These are phyloP conservation scores for Plenodomus biglobosus DNA, from an alignment of 2,329 filamentous ascomycete species.

Conservation along the genomic window DNA sequence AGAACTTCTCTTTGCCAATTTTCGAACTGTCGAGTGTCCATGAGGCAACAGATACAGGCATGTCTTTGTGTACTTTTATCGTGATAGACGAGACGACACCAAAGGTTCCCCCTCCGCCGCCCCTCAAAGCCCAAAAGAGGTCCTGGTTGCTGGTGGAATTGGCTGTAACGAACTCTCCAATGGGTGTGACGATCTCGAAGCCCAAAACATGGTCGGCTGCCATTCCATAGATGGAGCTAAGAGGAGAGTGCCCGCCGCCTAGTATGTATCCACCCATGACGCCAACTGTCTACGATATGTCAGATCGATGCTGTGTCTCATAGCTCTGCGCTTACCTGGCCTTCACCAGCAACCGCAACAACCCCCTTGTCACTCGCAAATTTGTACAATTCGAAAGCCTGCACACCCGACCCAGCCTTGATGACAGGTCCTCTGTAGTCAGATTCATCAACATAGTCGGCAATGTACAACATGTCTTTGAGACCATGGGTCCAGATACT, in stretches of 20 bases:
- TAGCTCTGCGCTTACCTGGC: slow-evolving; percentile 9
- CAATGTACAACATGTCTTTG: slow-evolving; percentile 30
- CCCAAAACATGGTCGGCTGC: slow-evolving; percentile 25
- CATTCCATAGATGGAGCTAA: slow-evolving; percentile 49
- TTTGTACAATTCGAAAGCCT: slow-evolving; percentile 32
- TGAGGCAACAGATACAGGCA: slow-evolving; percentile 33
- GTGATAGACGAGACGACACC: slow-evolving; percentile 32
- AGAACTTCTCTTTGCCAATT: slow-evolving; percentile 34
- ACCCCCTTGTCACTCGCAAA: slow-evolving; percentile 25
- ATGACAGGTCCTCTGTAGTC: slow-evolving; percentile 34
- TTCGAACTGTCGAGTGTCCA: slow-evolving; percentile 30
- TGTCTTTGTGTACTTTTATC: slow-evolving; percentile 29
- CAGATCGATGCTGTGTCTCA: not conserved
- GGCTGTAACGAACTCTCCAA: slow-evolving; percentile 11
- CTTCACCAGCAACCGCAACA: slow-evolving; percentile 25
- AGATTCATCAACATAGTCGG: slow-evolving; percentile 22
- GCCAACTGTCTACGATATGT: slow-evolving; percentile 47
- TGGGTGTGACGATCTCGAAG: slow-evolving; percentile 22
- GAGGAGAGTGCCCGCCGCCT: slow-evolving; percentile 57
- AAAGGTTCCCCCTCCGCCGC: slow-evolving; percentile 32
- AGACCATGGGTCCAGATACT: slow-evolving; percentile 37
- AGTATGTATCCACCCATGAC: slow-evolving; percentile 42
- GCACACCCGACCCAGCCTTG: slow-evolving; percentile 33
- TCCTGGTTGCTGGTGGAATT: slow-evolving; percentile 5
- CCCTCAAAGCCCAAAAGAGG: slow-evolving; percentile 32